Evolutionary conservation across 139 green algal species (phyloP), one percentile per base, ranked within the genome.

Genomic region (Chloropicon primus): DNA sequence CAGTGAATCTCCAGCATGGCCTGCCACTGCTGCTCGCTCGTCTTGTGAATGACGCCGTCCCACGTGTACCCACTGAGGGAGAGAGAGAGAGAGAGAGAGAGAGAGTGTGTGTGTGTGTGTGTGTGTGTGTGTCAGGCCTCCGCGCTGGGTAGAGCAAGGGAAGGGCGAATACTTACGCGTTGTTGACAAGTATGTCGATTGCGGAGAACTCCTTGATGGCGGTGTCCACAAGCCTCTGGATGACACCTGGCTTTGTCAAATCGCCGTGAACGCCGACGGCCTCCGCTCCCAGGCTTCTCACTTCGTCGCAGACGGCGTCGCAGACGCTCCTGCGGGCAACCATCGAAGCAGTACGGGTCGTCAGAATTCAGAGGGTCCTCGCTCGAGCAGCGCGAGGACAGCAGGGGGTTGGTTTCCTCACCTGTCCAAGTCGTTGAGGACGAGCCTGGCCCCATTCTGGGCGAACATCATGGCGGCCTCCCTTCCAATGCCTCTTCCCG

Each of bases 41-140:
- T 94, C 77, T 91, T 94, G 80, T 97, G 92, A 2, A 94, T 84
- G 22, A 94, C 86, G 25, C 86, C 90, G 71, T 97, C 92, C 90
- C 90, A 96, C 2, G 92, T 97, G 85, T 89, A 97, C 5, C 92
- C 91, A 83, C 77, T 2, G 27, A 5, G 26, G 1, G 1, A 22
- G 25, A 2, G 27, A 71, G 29, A 21, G 29, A 0, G 28, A 1
- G 41, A 27, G 41, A 54, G 21, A 72, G 24, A 24, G 27, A 25
- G n/a, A 72, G 1, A 0, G 22, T 78, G 1, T 17, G n/a, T 78
- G 1, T 72, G 2, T 2, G 26, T 72, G 23, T 79, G 0, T 77
- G 88, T 82, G 82, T 73, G 89, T 88, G 76, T 86, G 84, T 62
- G 83, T 85, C 41, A n/a, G n/a, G n/a, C n/a, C n/a, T n/a, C n/a